Evolutionary conservation across 2,329 filamentous ascomycete genomes (phyloP).

Genomic region (Karstenula rhodostoma): DNA sequence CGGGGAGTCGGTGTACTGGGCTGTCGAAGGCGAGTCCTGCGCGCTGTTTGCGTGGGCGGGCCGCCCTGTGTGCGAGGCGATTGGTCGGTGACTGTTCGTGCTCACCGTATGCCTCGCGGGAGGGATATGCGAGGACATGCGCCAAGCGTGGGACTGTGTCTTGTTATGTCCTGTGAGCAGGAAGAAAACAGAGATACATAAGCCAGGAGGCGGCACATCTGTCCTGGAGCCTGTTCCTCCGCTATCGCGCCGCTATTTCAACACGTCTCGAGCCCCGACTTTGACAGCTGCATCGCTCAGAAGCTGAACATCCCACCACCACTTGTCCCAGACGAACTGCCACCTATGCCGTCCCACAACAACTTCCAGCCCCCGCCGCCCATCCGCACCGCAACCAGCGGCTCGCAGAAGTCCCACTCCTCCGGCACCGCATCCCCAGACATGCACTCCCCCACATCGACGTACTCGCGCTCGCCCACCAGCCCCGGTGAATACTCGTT

Average conservation of each 20-base stretch:
- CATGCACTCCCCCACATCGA: conserved; percentile 29
- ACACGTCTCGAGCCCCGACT: conserved; percentile 1
- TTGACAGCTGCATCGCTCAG: not conserved
- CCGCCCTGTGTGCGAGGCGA: conserved; percentile 14
- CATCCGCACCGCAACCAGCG: conserved; percentile 39
- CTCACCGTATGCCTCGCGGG: conserved; percentile 38
- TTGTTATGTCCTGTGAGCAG: conserved; percentile 19
- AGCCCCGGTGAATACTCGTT: conserved; percentile 44
- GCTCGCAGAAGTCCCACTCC: conserved; percentile 38
- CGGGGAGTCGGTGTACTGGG: conserved; percentile 44
- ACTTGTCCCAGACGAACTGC: conserved; percentile 6
- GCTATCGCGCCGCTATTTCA: conserved; percentile 23
- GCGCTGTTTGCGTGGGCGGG: conserved; percentile 3
- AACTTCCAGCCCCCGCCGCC: conserved; percentile 41
- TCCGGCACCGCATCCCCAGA: conserved; percentile 36
- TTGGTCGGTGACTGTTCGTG: conserved; percentile 24
- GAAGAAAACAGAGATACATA: conserved; percentile 23
- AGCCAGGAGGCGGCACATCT: conserved; percentile 24
- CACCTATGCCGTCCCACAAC: conserved; percentile 35
- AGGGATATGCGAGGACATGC: conserved; percentile 29
- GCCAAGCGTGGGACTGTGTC: conserved; percentile 31
- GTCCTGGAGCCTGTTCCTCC: conserved; percentile 23
- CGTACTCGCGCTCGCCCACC: conserved; percentile 24
- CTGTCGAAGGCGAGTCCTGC: conserved; percentile 27
- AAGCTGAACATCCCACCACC: conserved; percentile 7